Base-by-base conservation (phyloP, 345 rosid species). In the Melastoma malabathricum region DNA sequence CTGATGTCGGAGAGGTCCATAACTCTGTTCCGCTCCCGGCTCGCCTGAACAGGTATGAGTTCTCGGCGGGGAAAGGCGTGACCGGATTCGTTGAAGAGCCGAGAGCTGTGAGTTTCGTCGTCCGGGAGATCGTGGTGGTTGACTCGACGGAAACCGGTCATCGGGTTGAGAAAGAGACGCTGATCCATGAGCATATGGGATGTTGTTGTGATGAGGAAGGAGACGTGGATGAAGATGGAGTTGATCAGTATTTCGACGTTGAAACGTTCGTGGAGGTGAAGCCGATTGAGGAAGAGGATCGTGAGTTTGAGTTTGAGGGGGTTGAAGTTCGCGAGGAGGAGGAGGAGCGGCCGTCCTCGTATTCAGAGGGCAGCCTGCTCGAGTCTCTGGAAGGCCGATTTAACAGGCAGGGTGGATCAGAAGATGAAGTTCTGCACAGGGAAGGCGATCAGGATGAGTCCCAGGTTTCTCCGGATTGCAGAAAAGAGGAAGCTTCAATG, bases 11-110 rank as follows among this genome's bases (percentile, higher is more conserved):
- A 57, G 68, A 52, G 49, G 48, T 4, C 27, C 61, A 61, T 41
- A 55, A 38, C 44, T 65, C 56, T 50, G 62, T 65, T 58, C 10
- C 72, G 27, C 38, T 47, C 49, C 61, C 47, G 41, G 18, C 66
- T 31, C 55, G 66, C 15, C 50, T 55, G 22, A 77, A 63, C 23
- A 80, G 69, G 67, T 78, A 54, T 50, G 68, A 81, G 29, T 71
- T 69, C 34, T 59, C 50, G 4, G 64, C 66, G 6, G 64, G 66
- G 49, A 73, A 55, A 43, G 62, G 50, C 49, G 53, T 80, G 55
- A 54, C 54, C 47, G 74, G 80, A 50, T 78, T 75, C 60, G 52
- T 80, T 27, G 79, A 82, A 58, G 78, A 80, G 15, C 83, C 75
- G 31, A 68, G 46, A 67, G 52, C 61, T 1, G 12, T 62, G 67